Conservation (phyloP, 306 rosid genomes). For the Acacia acuminata region DNA sequence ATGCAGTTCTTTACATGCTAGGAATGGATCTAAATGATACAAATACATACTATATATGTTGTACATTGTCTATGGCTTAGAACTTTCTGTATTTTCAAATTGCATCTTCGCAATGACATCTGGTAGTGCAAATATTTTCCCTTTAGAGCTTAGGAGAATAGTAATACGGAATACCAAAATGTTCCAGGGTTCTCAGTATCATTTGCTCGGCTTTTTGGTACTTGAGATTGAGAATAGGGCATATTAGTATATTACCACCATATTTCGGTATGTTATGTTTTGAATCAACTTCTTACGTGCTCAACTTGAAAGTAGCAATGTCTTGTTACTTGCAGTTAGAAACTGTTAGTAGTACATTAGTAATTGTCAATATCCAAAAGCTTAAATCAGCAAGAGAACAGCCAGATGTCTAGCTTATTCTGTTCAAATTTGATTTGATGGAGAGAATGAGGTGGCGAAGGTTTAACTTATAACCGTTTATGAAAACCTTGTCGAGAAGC, state of each 20-base stretch:
- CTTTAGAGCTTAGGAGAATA: slow-evolving; percentile 14
- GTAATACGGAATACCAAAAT: background rate
- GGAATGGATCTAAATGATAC: slow-evolving; percentile 11
- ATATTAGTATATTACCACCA: background rate
- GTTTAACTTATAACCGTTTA: background rate
- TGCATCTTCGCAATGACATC: background rate
- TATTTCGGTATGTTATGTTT: background rate
- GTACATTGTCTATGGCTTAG: background rate
- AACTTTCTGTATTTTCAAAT: background rate
- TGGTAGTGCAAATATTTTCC: background rate
- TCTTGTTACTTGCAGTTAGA: background rate
- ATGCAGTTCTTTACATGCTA: background rate
- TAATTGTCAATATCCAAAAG: background rate
- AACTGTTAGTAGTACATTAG: background rate
- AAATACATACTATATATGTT: slow-evolving; percentile 1
- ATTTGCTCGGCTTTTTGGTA: background rate
- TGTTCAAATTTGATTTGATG: background rate
- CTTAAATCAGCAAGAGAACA: background rate
- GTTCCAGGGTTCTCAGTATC: background rate
- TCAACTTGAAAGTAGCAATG: slow-evolving; percentile 10
- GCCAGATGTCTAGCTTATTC: background rate
- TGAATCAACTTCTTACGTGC: slow-evolving; percentile 12
- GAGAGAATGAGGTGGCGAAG: background rate
- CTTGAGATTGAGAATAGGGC: slow-evolving; percentile 10
- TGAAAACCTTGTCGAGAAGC: background rate